Evolutionary conservation across 208 protist species (phyloP).

Genomic region (Crithidia expoeki): DNA sequence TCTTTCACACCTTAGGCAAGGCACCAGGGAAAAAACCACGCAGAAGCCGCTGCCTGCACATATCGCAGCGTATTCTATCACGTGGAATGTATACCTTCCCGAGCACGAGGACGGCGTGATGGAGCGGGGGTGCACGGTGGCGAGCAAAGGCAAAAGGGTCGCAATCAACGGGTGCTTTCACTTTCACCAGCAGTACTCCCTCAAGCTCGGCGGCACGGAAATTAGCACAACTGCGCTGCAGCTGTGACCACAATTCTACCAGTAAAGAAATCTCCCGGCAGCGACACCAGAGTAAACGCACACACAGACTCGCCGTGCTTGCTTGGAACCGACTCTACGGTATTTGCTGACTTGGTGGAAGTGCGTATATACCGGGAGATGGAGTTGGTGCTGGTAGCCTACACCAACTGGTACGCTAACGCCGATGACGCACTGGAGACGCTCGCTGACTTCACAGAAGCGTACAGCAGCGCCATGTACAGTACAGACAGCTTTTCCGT

Average conservation of each 20-base stretch:
- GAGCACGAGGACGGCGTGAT: not conserved
- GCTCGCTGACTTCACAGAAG: slow-evolving; percentile 6
- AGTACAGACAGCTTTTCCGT: not conserved
- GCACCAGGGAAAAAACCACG: not conserved
- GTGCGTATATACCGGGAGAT: not conserved
- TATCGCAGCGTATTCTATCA: not conserved
- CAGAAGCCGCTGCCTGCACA: not conserved
- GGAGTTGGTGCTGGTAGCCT: slow-evolving; percentile 61
- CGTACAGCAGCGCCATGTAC: not conserved
- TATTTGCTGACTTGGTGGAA: not conserved
- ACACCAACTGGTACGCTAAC: slow-evolving; percentile 57
- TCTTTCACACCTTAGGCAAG: slow-evolving; percentile 12
- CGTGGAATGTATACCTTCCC: not conserved
- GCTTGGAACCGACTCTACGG: slow-evolving; percentile 41
- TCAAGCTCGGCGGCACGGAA: not conserved
- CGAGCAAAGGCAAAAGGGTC: not conserved
- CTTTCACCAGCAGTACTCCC: slow-evolving; percentile 11
- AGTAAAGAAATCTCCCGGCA: slow-evolving; percentile 12
- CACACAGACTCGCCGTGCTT: slow-evolving; percentile 26
- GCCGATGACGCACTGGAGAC: slow-evolving; percentile 34
- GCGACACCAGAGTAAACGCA: not conserved
- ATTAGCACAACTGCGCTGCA: slow-evolving; percentile 1
- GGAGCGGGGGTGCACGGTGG: not conserved
- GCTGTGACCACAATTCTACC: slow-evolving; percentile 44
- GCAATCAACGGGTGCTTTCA: not conserved